Evolutionary conservation across 805 yeast species (phyloP).

Genomic region (Candida arabinofermentans): DNA sequence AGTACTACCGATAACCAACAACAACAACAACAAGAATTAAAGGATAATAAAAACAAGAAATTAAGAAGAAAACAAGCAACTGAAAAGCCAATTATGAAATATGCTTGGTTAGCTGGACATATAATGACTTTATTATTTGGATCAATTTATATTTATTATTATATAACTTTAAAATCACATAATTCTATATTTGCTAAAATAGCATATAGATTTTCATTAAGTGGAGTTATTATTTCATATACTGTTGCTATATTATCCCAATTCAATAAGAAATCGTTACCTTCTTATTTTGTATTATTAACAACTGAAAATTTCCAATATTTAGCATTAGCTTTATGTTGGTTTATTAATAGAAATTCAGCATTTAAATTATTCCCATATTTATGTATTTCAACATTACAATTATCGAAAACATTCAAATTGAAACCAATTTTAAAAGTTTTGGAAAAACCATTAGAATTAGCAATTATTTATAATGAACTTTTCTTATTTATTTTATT

Average conservation of each 20-base stretch:
- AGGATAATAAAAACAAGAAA: constrained; percentile 25
- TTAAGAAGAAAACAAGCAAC: constrained; percentile 32
- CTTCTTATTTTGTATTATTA: constrained; percentile 59
- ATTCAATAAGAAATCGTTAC: constrained; percentile 52
- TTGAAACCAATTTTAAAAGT: constrained; percentile 33
- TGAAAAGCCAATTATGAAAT: constrained; percentile 39
- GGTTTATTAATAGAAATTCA: constrained; percentile 65
- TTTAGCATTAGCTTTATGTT: constrained; percentile 47
- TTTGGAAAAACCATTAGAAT: neutral
- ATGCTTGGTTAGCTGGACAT: constrained; percentile 60
- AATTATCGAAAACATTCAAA: constrained; percentile 41
- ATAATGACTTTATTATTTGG: constrained; percentile 42
- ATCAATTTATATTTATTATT: constrained; percentile 29
- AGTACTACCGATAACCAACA: neutral
- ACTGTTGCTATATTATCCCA: constrained; percentile 51
- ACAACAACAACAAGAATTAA: neutral
- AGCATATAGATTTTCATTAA: constrained; percentile 48
- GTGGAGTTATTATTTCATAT: constrained; percentile 54
- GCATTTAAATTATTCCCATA: constrained; percentile 63
- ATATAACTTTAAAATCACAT: constrained; percentile 33
- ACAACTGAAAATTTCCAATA: constrained; percentile 78
- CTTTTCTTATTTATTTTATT: constrained; percentile 49
- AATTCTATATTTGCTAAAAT: constrained; percentile 44
- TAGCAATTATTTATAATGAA: constrained; percentile 57
- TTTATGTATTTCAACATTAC: constrained; percentile 53